A percentile compares a stretch with the other conserved stretches of the same genome.
These are phyloP conservation scores for Tephrocybe sp. DNA, from an alignment of 768 basidiomycete genomes.

Conservation along the genomic window DNA sequence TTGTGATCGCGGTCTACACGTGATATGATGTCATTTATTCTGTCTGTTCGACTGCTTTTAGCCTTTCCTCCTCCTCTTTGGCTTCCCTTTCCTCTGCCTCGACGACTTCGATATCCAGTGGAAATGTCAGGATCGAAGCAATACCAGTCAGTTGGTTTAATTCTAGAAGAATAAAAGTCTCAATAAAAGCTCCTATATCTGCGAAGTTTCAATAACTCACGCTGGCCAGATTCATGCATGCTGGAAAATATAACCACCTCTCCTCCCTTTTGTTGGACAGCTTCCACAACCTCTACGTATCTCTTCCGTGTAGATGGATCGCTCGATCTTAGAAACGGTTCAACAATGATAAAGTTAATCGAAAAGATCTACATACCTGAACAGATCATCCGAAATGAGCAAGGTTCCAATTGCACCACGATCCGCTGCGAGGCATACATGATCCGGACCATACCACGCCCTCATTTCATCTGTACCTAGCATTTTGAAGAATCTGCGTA, in stretches of 20 bases:
- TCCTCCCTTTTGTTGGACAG: slow-evolving; percentile 83
- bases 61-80: slow-evolving; percentile 67
- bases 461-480: slow-evolving; percentile 91
- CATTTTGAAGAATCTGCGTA: slow-evolving; percentile 93
- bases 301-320: slow-evolving; percentile 76
- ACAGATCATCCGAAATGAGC: slow-evolving; percentile 92
- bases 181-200: neutral
- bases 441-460: slow-evolving; percentile 98
- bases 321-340: slow-evolving; percentile 56
- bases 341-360: neutral
- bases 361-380: slow-evolving; percentile 52
- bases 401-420: slow-evolving; percentile 93
- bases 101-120: slow-evolving; percentile 92
- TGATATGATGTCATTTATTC: slow-evolving; percentile 23
- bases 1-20: slow-evolving; percentile 16
- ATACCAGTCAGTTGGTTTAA: slow-evolving; percentile 95
- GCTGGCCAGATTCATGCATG: slow-evolving; percentile 99
- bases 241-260: slow-evolving; percentile 98
- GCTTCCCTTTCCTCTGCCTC: slow-evolving; percentile 89
- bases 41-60: slow-evolving; percentile 28
- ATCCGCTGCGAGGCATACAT: slow-evolving; percentile 89
- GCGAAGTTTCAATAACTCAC: slow-evolving; percentile 48
- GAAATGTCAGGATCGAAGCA: slow-evolving; percentile 94
- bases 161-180: slow-evolving; percentile 47
- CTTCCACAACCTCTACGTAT: slow-evolving; percentile 88